These are phyloP conservation scores for Ogataea hybrid DNA, from an alignment of 1,139 yeast species.

Conservation along the genomic window DNA sequence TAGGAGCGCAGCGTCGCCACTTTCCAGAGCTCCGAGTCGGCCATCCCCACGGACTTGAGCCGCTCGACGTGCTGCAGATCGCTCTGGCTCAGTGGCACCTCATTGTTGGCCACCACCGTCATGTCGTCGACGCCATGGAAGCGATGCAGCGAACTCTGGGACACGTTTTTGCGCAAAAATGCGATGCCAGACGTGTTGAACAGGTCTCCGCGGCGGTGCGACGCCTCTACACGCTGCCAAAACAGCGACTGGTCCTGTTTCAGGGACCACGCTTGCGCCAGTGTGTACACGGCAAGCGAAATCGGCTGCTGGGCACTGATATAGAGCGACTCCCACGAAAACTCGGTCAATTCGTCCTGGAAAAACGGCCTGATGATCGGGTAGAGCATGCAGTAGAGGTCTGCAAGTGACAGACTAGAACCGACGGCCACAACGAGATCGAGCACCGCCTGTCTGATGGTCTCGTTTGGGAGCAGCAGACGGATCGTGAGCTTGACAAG, in stretches of 20 bases:
- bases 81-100: conserved; percentile 49
- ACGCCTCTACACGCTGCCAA: conserved; percentile 58
- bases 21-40: conserved; percentile 80
- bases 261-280: conserved; percentile 70
- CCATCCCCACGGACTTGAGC: conserved; percentile 67
- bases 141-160: conserved; percentile 24
- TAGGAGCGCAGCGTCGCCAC: conserved; percentile 67
- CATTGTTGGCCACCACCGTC: conserved; percentile 37
- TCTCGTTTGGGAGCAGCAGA: conserved; percentile 80
- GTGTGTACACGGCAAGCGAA: conserved; percentile 61
- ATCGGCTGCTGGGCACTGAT: conserved; percentile 67
- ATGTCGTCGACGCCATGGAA: conserved; percentile 31
- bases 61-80: conserved; percentile 77
- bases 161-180: conserved; percentile 34
- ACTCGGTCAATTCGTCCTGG: conserved; percentile 68
- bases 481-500: conserved; percentile 46
- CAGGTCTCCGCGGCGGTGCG: conserved; percentile 35
- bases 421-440: conserved; percentile 62
- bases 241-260: conserved; percentile 67
- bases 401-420: conserved; percentile 67
- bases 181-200: conserved; percentile 42
- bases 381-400: conserved; percentile 74
- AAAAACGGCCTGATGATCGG: conserved; percentile 80
- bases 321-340: conserved; percentile 62
- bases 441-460: conserved; percentile 75